Base-by-base conservation (phyloP, 495 filamentous ascomycete species). In the Polyplosphaeria fusca region DNA sequence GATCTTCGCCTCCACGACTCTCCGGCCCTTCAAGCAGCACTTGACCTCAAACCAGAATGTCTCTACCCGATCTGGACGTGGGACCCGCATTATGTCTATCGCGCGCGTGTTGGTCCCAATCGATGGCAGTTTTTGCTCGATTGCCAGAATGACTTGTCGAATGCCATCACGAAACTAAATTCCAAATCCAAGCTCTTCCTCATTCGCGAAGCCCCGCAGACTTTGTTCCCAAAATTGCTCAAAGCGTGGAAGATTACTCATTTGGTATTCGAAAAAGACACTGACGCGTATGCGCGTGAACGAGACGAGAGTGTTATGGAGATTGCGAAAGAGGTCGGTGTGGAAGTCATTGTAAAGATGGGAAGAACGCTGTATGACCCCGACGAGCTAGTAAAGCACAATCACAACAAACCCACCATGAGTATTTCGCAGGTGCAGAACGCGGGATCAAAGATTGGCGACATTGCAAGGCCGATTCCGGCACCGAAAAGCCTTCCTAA, bases 11-110 rank as follows among this genome's bases (percentile, higher is more conserved):
- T 87, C 2, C 85, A 88, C 63, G 85, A 88, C 64, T 86, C 83
- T 3, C 84, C 84, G 7, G 83, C 84, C 4, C 68, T 88, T 14
- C 75, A 80, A 60, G 82, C 81, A 4, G 84, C 85, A 2, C 71
- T 87, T 9, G 77, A 80, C 48, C 70, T 88, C 13, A 74, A 84
- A 13, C 82, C 85, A 0, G 74, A 77, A 35, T 74, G 73, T 12
- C 74, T 87, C 5, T 88, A 82, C 67, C 83, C 83, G 5, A 70
- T 87, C 27, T 86, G 82, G 76, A 86, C 81, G 19, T 87, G 85
- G 83, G 83, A 86, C 64, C 83, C 83, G 37, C 83, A 87, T 65
- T 88, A 87, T 68, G 84, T 87, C 45, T 88, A 87, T 58, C 77
- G 74, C 20, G 77, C 83, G 3, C 74, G 84, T 30, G 83, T 81